Percentiles rank a stretch among this genome's conserved stretches.
Evolutionary conservation across 805 yeast genomes (phyloP).

Genomic region (Yarrowia bubula): DNA sequence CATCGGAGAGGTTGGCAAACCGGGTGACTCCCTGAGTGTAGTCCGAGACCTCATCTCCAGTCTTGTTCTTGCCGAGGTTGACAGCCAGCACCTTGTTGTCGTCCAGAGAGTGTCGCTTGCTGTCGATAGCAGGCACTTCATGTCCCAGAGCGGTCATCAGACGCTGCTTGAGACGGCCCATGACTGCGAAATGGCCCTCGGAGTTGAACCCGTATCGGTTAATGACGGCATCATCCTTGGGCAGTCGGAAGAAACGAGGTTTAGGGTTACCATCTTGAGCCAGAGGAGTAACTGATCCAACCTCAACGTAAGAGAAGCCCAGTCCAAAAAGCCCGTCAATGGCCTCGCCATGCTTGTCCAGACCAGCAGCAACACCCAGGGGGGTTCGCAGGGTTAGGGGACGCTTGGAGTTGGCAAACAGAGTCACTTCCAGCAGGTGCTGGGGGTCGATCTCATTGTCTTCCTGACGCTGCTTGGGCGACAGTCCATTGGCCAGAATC

Average conservation of each 20-base stretch:
- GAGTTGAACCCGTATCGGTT: constrained; percentile 96
- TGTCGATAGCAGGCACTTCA: constrained; percentile 27
- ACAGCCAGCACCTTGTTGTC: constrained; percentile 69
- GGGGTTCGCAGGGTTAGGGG: constrained; percentile 60
- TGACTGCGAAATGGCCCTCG: constrained; percentile 74
- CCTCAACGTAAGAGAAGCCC: constrained; percentile 88
- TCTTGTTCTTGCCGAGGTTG: constrained; percentile 89
- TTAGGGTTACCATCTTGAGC: constrained; percentile 95
- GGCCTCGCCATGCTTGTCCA: constrained; percentile 91
- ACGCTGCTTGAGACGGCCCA: constrained; percentile 65
- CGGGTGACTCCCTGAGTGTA: constrained; percentile 79
- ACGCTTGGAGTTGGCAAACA: constrained; percentile 36
- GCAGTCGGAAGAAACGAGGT: constrained; percentile 86
- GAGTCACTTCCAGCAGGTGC: constrained; percentile 34
- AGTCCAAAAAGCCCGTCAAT: constrained; percentile 71
- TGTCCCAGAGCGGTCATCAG: constrained; percentile 44
- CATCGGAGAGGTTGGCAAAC: constrained; percentile 83
- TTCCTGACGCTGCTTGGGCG: constrained; percentile 37
- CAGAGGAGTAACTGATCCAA: constrained; percentile 88
- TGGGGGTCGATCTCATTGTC: constrained; percentile 37
- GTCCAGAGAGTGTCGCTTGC: constrained; percentile 49
- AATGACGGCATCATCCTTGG: constrained; percentile 83
- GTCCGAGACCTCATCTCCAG: constrained; percentile 85
- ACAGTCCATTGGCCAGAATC: constrained; percentile 49
- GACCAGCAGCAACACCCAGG: constrained; percentile 91